A percentile compares a stretch with the other conserved stretches of the same genome.
These are phyloP conservation scores for Colletotrichum tamarilloi DNA, from an alignment of 2,329 filamentous ascomycete species.

Conservation along the genomic window DNA sequence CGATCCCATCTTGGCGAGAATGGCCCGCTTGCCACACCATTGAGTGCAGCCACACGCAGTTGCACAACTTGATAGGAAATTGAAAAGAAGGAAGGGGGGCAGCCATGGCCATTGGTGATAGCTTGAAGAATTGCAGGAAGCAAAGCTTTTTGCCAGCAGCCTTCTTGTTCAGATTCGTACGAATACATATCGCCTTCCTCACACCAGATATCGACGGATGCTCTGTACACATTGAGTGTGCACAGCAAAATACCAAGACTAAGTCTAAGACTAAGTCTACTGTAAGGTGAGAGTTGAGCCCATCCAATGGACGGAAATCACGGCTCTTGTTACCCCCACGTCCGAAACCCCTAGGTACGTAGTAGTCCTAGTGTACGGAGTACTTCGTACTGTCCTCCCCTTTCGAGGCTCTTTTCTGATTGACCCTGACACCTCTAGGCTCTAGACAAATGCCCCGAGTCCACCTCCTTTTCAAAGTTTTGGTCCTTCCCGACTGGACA, in stretches of 20 bases:
- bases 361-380: not conserved
- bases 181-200: not conserved
- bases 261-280: too few relatives aligned
- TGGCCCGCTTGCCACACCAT: not conserved
- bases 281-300: too few relatives aligned
- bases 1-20: not conserved
- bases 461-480: not conserved
- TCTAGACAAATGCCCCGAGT: not conserved
- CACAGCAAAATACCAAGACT: too few relatives aligned
- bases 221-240: too few relatives aligned
- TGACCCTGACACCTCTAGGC: not conserved
- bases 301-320: not conserved
- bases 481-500: not conserved
- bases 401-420: not conserved
- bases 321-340: not conserved
- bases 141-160: not conserved
- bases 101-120: not conserved
- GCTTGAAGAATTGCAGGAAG: not conserved
- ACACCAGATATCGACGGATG: too few relatives aligned
- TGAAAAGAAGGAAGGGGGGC: too few relatives aligned
- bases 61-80: not conserved
- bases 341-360: not conserved
- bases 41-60: not conserved
- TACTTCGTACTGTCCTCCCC: not conserved
- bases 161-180: not conserved